Base-by-base conservation (phyloP, 768 basidiomycete genomes). In the Cyclocybe aegerita region DNA sequence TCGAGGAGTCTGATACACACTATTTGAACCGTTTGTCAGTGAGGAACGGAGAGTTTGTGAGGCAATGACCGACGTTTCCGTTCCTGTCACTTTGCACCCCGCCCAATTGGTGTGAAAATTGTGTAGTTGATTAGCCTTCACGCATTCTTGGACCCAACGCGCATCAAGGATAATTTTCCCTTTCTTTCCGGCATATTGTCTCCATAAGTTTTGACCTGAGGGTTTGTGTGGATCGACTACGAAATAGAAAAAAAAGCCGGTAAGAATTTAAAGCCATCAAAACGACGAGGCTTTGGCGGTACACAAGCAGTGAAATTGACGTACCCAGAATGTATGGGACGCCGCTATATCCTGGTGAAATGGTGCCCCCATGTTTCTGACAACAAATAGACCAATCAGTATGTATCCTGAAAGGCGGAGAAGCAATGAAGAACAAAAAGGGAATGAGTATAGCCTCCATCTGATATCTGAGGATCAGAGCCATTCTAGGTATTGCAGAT, bases 251-350 rank as follows among this genome's bases (percentile, higher is more conserved):
- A 23, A 23, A 23, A 5, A 23, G 23, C 1, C 1, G 5, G 23
- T 23, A 23, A 23, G 23, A 23, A 23, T 3, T 23, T 23, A 23
- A 3, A 3, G 23, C 23, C 5, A 23, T 32, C 16, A 46, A 47
- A 43, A 32, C 43, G 48, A 49, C 43, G 16, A 38, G 31, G 33
- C 3, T 30, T 14, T 37, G 35, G 45, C 32, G 9, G 9, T 31
- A 23, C 32, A 10, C n/a, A 39, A n/a, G 37, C n/a, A 15, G 17
- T n/a, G 40, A 43, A n/a, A 15, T 15, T 33, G 51, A 70, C 81
- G 50, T 58, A 89, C 90, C 90, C 52, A 93, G 76, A 46, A 93
- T 87, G 63, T 91, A 91, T 1, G 81, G 73, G 4, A 90, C 88
- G 15, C 83, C 83, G 54, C 88, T 91, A 64, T 93, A 93, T 8